Conservation (phyloP, 2,329 filamentous ascomycete species). For the Neopestalotiopsis rosae region DNA sequence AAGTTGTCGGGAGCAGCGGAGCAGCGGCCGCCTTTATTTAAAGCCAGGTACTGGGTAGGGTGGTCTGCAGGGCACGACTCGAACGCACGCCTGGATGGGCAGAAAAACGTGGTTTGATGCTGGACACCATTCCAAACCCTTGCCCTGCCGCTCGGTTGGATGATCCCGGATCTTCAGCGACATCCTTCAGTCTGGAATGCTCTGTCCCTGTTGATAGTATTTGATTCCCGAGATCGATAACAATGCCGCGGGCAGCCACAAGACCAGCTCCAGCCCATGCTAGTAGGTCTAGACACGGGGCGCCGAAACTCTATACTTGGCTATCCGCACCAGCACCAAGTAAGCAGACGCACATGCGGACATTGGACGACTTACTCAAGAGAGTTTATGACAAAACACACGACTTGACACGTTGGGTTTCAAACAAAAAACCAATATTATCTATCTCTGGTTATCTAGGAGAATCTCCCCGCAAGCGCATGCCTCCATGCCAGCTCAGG, state of each 20-base stretch:
- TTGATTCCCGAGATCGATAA: not conserved
- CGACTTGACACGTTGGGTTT: not conserved
- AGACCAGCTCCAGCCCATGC: not conserved
- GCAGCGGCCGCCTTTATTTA: not conserved
- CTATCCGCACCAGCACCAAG: no score
- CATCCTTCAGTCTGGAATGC: not conserved
- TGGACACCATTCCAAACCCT: not conserved
- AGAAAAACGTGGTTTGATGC: not conserved
- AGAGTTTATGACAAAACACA: not conserved
- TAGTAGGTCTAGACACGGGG: constrained; percentile 2
- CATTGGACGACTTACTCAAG: not conserved
- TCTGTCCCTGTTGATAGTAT: not conserved
- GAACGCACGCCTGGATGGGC: not conserved
- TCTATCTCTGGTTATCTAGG: not conserved
- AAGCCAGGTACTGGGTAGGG: not conserved
- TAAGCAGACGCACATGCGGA: no score
- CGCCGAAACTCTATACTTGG: constrained; percentile 4
- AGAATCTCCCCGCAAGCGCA: not conserved
- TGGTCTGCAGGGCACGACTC: not conserved
- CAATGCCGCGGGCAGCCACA: not conserved
- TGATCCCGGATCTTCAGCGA: not conserved
- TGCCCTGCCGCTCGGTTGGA: constrained; percentile 1
- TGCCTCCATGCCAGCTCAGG: not conserved
- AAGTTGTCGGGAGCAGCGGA: not conserved
- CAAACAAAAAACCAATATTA: not conserved